phyloP scores from a whole-genome alignment of 2,329 filamentous ascomycete species.

The Trichophyton mentagrophytes region DNA sequence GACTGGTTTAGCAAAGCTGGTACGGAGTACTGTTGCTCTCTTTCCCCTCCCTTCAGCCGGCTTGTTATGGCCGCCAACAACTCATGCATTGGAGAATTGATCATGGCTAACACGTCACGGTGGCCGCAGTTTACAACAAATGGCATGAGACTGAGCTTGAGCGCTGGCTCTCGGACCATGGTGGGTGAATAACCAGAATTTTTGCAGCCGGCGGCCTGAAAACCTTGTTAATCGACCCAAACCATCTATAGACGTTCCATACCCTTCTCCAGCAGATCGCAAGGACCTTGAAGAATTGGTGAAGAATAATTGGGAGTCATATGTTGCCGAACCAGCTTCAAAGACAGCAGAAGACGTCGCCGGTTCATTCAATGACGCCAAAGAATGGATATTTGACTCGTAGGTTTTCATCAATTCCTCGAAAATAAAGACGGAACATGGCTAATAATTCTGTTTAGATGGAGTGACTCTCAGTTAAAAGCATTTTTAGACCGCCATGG shows the following conservation, averaged over 20 bases:
- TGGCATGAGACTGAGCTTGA: conserved; percentile 98
- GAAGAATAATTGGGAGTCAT: conserved; percentile 74
- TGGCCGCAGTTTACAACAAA: conserved; percentile 72
- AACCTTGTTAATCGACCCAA: background rate
- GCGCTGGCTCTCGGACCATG: conserved; percentile 86
- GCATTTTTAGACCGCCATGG: conserved; percentile 78
- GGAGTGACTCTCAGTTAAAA: conserved; percentile 89
- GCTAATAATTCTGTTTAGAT: conserved; percentile 44
- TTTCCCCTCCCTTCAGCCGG: background rate
- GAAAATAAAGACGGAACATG: background rate
- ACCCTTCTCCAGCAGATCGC: conserved; percentile 79
- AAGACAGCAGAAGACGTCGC: conserved; percentile 64
- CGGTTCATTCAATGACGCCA: conserved; percentile 57
- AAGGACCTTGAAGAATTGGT: conserved; percentile 91
- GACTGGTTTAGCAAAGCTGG: conserved; percentile 79
- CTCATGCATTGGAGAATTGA: background rate
- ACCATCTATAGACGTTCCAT: conserved; percentile 50
- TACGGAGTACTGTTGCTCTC: conserved; percentile 30
- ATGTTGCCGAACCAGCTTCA: conserved; percentile 61
- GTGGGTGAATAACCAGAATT: conserved; percentile 14
- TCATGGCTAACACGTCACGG: conserved; percentile 11
- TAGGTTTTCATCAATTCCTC: conserved; percentile 24
- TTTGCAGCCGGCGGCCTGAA: background rate
- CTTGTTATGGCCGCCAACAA: background rate
- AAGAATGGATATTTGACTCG: conserved; percentile 86